Evolutionary conservation across 768 basidiomycete genomes (phyloP).

Genomic region (Hygrocybe coccinea): DNA sequence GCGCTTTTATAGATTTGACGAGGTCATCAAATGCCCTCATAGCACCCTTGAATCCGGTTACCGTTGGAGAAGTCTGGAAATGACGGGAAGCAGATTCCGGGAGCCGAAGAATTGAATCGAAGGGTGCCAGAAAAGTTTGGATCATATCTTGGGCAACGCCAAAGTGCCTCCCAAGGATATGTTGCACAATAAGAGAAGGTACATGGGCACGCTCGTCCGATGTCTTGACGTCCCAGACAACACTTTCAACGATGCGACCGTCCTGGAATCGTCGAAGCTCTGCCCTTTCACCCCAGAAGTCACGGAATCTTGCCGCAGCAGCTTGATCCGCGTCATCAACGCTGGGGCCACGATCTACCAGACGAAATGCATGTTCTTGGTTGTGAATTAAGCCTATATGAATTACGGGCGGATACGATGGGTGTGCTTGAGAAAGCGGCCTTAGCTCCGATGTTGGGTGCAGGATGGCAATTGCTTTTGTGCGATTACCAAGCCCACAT

Average conservation of each 20-base stretch:
- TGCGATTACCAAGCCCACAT: constrained; percentile 70
- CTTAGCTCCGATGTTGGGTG: constrained; percentile 45
- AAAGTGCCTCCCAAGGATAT: constrained; percentile 76
- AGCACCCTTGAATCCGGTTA: constrained; percentile 66
- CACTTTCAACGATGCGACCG: constrained; percentile 84
- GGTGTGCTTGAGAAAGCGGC: constrained; percentile 51
- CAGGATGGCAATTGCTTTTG: constrained; percentile 58
- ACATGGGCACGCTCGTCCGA: constrained; percentile 77
- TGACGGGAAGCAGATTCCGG: constrained; percentile 50
- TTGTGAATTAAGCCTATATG: constrained; percentile 76
- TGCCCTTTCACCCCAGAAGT: constrained; percentile 88
- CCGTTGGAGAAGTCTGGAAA: constrained; percentile 37
- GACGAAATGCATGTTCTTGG: constrained; percentile 65
- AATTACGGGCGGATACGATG: constrained; percentile 45
- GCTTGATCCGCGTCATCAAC: constrained; percentile 56
- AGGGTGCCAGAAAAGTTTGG: constrained; percentile 53
- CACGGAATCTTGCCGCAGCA: constrained; percentile 58
- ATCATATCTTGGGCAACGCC: constrained; percentile 51
- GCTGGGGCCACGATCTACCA: constrained; percentile 89
- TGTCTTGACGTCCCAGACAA: constrained; percentile 91
- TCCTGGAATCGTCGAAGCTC: constrained; percentile 96
- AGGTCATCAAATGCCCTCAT: constrained; percentile 75
- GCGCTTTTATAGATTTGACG: constrained; percentile 66
- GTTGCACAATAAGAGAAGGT: constrained; percentile 65
- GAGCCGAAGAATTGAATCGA: constrained; percentile 54